Percentiles rank a stretch among this genome's conserved stretches.
phyloP scores from a whole-genome alignment of 2,329 filamentous ascomycete genomes.

The Trichoderma sp. region DNA sequence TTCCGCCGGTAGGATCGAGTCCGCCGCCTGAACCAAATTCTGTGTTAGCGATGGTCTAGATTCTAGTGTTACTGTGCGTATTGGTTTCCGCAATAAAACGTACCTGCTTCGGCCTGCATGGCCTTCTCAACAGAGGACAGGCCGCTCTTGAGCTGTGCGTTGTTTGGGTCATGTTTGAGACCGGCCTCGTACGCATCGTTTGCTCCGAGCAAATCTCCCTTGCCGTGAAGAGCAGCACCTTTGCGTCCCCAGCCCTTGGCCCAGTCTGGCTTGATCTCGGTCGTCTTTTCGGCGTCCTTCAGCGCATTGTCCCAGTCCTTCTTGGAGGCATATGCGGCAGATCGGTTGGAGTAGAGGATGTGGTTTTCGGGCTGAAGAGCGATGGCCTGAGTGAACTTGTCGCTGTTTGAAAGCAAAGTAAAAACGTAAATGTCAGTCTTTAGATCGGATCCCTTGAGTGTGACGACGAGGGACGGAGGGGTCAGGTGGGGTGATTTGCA shows the following conservation, averaged over 20 bases:
- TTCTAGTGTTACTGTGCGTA: slow-evolving; percentile 14
- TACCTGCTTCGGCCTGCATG: slow-evolving; percentile 60
- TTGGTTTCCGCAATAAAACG: slow-evolving; percentile 1
- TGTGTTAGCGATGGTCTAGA: slow-evolving; percentile 22
- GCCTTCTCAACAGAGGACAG: slow-evolving; percentile 81
- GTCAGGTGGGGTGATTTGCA: neutral
- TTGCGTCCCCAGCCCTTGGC: slow-evolving; percentile 94
- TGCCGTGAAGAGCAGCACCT: slow-evolving; percentile 83
- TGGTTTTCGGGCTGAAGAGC: slow-evolving; percentile 85
- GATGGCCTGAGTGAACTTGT: slow-evolving; percentile 93
- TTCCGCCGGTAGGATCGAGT: slow-evolving; percentile 67
- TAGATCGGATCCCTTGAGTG: neutral
- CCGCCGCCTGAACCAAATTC: slow-evolving; percentile 29
- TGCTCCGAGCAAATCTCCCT: slow-evolving; percentile 79
- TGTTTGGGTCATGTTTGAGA: slow-evolving; percentile 87
- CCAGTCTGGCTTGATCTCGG: slow-evolving; percentile 95
- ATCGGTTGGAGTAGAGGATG: slow-evolving; percentile 97
- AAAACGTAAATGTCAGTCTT: neutral
- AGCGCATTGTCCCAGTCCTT: slow-evolving; percentile 83
- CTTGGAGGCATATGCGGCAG: slow-evolving; percentile 82
- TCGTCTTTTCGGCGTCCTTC: slow-evolving; percentile 88
- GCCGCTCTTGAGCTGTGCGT: slow-evolving; percentile 89
- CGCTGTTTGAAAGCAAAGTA: slow-evolving; percentile 48
- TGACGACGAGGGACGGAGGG: neutral
- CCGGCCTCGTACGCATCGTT: slow-evolving; percentile 90